These are phyloP conservation scores for Didymella keratinophila DNA, from an alignment of 2,329 filamentous ascomycete genomes.

Conservation along the genomic window DNA sequence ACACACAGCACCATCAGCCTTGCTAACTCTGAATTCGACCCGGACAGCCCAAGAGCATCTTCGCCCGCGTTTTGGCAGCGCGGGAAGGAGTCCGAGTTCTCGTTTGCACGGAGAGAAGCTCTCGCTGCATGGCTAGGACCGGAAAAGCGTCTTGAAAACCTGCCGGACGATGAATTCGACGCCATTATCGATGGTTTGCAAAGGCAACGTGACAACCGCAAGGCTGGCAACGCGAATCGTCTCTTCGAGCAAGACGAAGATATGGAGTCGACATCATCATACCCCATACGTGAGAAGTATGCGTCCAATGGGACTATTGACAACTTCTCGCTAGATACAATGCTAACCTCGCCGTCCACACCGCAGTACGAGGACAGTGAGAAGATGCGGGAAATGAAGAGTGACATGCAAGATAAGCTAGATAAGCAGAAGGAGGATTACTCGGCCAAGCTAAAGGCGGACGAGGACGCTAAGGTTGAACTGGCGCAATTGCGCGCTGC, in stretches of 20 bases:
- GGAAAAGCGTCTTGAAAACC: slow-evolving; percentile 87
- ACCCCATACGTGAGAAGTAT: slow-evolving; percentile 90
- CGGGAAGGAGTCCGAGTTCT: slow-evolving; percentile 91
- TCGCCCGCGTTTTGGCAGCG: slow-evolving; percentile 75
- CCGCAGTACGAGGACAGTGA: slow-evolving; percentile 84
- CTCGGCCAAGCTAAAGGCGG: slow-evolving; percentile 76
- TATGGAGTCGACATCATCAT: slow-evolving; percentile 86
- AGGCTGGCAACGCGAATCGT: slow-evolving; percentile 65
- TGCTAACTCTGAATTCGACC: slow-evolving; percentile 77
- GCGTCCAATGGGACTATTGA: slow-evolving; percentile 93
- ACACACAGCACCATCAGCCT: slow-evolving; percentile 71
- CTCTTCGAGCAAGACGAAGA: slow-evolving; percentile 77
- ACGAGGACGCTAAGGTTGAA: slow-evolving; percentile 77
- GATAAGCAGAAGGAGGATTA: slow-evolving; percentile 87
- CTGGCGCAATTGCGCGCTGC: slow-evolving; percentile 80
- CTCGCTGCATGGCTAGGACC: slow-evolving; percentile 86
- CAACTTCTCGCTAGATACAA: slow-evolving; percentile 94
- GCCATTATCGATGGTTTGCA: slow-evolving; percentile 94
- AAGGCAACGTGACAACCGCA: slow-evolving; percentile 82
- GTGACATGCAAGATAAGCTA: slow-evolving; percentile 83
- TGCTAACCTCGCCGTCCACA: slow-evolving; percentile 91
- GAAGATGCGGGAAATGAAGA: slow-evolving; percentile 74
- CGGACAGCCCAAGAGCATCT: slow-evolving; percentile 74
- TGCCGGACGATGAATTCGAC: slow-evolving; percentile 95
- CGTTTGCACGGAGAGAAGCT: slow-evolving; percentile 90